A percentile compares a stretch with the other conserved stretches of the same genome.
These are phyloP conservation scores for Lepiota brunneoincarnata DNA, from an alignment of 768 basidiomycete genomes.

Conservation along the genomic window DNA sequence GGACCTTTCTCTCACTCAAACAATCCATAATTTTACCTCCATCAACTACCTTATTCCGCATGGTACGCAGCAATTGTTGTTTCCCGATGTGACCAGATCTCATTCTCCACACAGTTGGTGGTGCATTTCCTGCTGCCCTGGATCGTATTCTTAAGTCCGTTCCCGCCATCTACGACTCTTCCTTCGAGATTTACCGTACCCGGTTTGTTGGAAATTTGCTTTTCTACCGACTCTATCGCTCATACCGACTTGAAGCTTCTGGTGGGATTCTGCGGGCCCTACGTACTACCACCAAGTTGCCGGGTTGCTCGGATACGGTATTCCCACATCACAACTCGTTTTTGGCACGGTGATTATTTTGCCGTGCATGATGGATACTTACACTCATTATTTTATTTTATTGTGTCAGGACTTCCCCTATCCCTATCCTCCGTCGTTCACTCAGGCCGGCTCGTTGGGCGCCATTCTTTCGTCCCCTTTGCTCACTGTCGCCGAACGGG, in stretches of 20 bases:
- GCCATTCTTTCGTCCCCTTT: constrained; percentile 19
- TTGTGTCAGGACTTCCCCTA: constrained; percentile 26
- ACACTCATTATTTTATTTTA: not conserved
- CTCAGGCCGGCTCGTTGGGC: constrained; percentile 19
- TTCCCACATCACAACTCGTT: constrained; percentile 29
- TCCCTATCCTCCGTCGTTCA: constrained; percentile 21
- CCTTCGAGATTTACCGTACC: constrained; percentile 28
- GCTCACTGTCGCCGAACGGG: constrained; percentile 19
- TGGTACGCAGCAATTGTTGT: constrained; percentile 15
- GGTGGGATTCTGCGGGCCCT: constrained; percentile 36
- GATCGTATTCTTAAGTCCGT: constrained; percentile 31
- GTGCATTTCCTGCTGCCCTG: constrained; percentile 31
- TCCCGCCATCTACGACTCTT: constrained; percentile 29
- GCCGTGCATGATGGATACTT: not conserved
- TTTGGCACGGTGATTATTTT: constrained; percentile 29
- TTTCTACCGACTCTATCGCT: not conserved
- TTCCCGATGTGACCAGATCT: not conserved
- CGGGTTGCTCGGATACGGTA: constrained; percentile 28
- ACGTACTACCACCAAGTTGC: constrained; percentile 33
- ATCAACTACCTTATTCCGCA: constrained; percentile 34
- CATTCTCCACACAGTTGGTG: constrained; percentile 28
- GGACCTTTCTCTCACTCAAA: constrained; percentile 26
- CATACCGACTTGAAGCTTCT: constrained; percentile 21
- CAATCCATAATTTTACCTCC: constrained; percentile 30
- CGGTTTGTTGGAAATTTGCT: constrained; percentile 17